These are phyloP conservation scores for Pseudogymnoascus sp. DNA, from an alignment of 2,329 filamentous ascomycete species.

Conservation along the genomic window DNA sequence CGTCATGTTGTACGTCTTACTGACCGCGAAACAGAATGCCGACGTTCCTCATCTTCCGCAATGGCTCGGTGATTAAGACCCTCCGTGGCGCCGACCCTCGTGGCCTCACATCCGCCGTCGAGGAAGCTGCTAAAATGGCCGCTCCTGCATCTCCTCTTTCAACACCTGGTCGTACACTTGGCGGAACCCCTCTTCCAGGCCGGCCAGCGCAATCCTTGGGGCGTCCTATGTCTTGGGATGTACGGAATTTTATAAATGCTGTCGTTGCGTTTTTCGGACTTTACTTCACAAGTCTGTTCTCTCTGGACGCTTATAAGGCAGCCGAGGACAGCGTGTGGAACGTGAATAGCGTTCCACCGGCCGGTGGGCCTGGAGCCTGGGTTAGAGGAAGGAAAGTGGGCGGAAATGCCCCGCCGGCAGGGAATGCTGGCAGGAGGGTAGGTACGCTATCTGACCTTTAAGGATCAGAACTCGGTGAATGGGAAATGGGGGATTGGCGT, in stretches of 20 bases:
- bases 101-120: constrained; percentile 68
- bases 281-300: constrained; percentile 55
- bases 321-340: constrained; percentile 38
- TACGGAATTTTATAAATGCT: constrained; percentile 41
- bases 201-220: constrained; percentile 19
- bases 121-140: constrained; percentile 55
- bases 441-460: not conserved
- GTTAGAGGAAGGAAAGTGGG: constrained; percentile 5
- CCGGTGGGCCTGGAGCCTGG: not conserved
- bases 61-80: constrained; percentile 63
- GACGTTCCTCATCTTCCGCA: constrained; percentile 87
- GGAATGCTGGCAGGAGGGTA: not conserved
- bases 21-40: constrained; percentile 54
- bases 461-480: not conserved
- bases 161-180: constrained; percentile 51
- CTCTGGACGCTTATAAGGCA: constrained; percentile 55
- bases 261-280: constrained; percentile 52
- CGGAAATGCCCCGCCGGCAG: not conserved
- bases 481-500: not conserved
- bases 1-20: constrained; percentile 11
- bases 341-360: not conserved
- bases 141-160: constrained; percentile 42
- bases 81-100: constrained; percentile 75
- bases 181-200: constrained; percentile 34
- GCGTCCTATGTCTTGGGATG: constrained; percentile 27